Conservation (phyloP, 2,329 filamentous ascomycete genomes). For the Orbilia ellipsospora region DNA sequence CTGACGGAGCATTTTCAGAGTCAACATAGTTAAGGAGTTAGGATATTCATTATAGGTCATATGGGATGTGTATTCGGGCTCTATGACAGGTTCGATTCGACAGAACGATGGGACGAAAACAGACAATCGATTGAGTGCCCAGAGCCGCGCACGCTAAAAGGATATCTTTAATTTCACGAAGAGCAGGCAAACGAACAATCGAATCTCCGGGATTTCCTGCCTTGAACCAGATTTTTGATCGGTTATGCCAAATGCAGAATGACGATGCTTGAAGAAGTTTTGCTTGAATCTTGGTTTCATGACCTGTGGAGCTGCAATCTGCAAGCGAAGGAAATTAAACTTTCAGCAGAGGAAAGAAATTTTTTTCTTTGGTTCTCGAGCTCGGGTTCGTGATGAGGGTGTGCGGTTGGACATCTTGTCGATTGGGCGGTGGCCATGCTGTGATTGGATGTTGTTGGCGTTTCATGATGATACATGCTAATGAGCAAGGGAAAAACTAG, state of each 20-base stretch:
- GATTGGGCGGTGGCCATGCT: not conserved
- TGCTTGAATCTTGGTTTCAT: constrained; percentile 12
- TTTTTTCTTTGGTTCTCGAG: constrained; percentile 22
- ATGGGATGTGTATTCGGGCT: not conserved
- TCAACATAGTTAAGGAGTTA: not conserved
- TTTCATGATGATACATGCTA: constrained; percentile 52
- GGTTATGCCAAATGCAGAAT: constrained; percentile 19
- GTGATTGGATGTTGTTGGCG: constrained; percentile 49
- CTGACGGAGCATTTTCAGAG: constrained; percentile 1
- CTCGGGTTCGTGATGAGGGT: not conserved
- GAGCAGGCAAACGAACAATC: constrained; percentile 16
- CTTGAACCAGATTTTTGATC: not conserved
- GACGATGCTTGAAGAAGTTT: constrained; percentile 6
- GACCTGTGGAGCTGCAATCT: constrained; percentile 1
- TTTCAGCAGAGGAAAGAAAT: constrained; percentile 1
- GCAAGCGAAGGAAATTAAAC: constrained; percentile 15
- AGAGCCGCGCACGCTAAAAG: constrained; percentile 18
- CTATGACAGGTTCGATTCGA: constrained; percentile 25
- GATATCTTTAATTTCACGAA: constrained; percentile 36
- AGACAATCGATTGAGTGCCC: constrained; percentile 9
- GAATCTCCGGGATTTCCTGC: constrained; percentile 12
- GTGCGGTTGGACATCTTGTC: constrained; percentile 17
- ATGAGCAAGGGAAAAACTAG: constrained; percentile 35
- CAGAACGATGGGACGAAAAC: constrained; percentile 21
- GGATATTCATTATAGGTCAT: not conserved